Conservation (phyloP, 2,329 filamentous ascomycete genomes). For the Elsinoe batatas region DNA sequence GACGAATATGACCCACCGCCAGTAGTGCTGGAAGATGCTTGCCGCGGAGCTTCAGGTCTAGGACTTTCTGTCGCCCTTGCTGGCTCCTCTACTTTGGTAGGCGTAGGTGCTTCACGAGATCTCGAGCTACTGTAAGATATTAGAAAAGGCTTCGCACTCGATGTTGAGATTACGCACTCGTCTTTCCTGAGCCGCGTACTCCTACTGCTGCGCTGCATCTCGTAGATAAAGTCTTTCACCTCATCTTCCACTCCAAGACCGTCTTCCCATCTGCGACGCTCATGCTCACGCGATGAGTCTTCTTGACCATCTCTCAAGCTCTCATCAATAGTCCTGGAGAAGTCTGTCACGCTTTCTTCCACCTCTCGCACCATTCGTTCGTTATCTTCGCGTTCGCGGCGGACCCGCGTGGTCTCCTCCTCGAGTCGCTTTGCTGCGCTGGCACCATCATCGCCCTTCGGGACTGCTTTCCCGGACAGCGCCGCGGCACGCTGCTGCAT, state of each 20-base stretch:
- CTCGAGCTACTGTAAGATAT: slow-evolving; percentile 4
- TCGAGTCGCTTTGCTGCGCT: slow-evolving; percentile 79
- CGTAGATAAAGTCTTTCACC: slow-evolving; percentile 95
- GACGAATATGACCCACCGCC: slow-evolving; percentile 63
- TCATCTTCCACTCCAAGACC: slow-evolving; percentile 92
- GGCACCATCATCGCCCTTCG: slow-evolving; percentile 60
- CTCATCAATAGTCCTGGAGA: slow-evolving; percentile 74
- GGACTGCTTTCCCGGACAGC: slow-evolving; percentile 76
- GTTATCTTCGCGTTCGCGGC: slow-evolving; percentile 82
- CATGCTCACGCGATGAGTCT: slow-evolving; percentile 72
- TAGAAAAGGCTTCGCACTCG: neutral
- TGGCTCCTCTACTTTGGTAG: slow-evolving; percentile 19
- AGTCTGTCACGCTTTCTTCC: slow-evolving; percentile 88
- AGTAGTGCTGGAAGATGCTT: slow-evolving; percentile 35
- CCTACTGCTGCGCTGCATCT: slow-evolving; percentile 78
- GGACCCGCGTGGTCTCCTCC: slow-evolving; percentile 72
- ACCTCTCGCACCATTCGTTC: slow-evolving; percentile 96
- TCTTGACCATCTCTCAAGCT: slow-evolving; percentile 72
- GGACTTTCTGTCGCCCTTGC: slow-evolving; percentile 25
- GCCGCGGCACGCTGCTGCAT: slow-evolving; percentile 97
- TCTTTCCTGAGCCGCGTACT: slow-evolving; percentile 59
- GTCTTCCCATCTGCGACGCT: slow-evolving; percentile 90
- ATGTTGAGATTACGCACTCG: slow-evolving; percentile 35
- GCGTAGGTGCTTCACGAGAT: slow-evolving; percentile 13
- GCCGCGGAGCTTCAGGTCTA: slow-evolving; percentile 16